Conservation (phyloP, 805 yeast species). For the Ogataea pignaliae region DNA sequence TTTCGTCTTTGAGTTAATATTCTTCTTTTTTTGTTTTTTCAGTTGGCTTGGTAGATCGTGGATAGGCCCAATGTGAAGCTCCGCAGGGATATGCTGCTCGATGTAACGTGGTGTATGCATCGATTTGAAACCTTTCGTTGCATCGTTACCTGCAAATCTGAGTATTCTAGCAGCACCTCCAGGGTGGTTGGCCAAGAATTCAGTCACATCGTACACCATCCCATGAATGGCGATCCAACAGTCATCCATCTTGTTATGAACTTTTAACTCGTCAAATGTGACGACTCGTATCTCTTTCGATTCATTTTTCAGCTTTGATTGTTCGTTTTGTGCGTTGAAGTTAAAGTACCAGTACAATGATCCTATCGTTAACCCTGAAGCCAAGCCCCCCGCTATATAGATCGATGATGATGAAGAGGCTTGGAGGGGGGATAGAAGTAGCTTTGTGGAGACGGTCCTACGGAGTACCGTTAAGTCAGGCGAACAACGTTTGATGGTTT, state of each 20-base stretch:
- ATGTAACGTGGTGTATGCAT: slow-evolving; percentile 26
- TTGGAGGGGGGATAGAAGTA: no score
- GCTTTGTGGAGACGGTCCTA: no score
- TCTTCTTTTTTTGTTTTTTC: slow-evolving; percentile 27
- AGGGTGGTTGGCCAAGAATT: slow-evolving; percentile 38
- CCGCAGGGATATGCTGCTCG: slow-evolving; percentile 20
- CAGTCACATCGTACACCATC: slow-evolving; percentile 61
- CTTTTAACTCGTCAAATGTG: slow-evolving; percentile 30
- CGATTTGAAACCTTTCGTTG: slow-evolving; percentile 30
- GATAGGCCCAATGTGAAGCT: slow-evolving; percentile 35
- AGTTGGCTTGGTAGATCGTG: slow-evolving; percentile 20
- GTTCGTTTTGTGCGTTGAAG: no score
- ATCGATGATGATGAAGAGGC: neutral
- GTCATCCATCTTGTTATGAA: slow-evolving; percentile 53
- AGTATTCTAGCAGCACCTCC: slow-evolving; percentile 43
- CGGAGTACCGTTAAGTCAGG: no score
- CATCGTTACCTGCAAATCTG: slow-evolving; percentile 47
- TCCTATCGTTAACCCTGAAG: no score
- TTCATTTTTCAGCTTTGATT: neutral
- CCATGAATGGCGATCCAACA: slow-evolving; percentile 85
- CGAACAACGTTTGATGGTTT: no score
- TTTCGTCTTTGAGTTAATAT: neutral
- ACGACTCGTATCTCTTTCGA: slow-evolving; percentile 1
- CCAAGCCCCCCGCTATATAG: no score
- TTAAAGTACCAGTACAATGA: no score